Evolutionary conservation across 164 flowering plant species (phyloP).

Genomic region (Chloranthus sessilifolius): DNA sequence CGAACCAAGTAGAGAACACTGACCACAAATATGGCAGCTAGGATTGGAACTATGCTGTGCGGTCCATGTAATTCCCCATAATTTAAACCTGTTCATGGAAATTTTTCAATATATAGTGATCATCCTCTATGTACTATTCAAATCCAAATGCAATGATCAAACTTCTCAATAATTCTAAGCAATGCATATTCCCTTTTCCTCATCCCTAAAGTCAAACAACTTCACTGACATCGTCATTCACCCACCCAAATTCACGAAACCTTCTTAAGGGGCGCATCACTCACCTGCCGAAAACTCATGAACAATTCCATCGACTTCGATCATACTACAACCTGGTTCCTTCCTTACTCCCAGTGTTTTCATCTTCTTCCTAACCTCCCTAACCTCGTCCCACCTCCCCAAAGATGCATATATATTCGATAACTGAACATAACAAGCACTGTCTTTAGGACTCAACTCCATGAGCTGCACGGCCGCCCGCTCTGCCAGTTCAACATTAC

Average conservation of each 20-base stretch:
- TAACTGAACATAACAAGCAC: constrained; percentile 48
- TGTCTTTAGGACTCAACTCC: constrained; percentile 37
- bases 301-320: constrained; percentile 24
- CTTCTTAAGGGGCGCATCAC: constrained; percentile 19
- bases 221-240: constrained; percentile 6
- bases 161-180: constrained; percentile 5
- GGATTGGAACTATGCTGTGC: no score
- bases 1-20: no score
- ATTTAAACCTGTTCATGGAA: no score
- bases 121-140: background rate
- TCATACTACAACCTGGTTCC: constrained; percentile 52
- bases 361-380: constrained; percentile 32
- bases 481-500: constrained; percentile 48
- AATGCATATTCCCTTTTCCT: constrained; percentile 2
- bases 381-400: constrained; percentile 26
- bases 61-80: no score
- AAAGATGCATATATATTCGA: constrained; percentile 38
- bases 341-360: constrained; percentile 35
- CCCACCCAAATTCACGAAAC: constrained; percentile 8
- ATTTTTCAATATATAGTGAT: no score
- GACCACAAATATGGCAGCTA: no score
- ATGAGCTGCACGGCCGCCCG: constrained; percentile 41
- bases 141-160: constrained; percentile 7
- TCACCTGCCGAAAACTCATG: constrained; percentile 39
- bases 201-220: constrained; percentile 2